Percentiles rank a stretch among this genome's conserved stretches.
Conservation (phyloP, 2,329 filamentous ascomycete species). For the Fusarium circinatum region DNA sequence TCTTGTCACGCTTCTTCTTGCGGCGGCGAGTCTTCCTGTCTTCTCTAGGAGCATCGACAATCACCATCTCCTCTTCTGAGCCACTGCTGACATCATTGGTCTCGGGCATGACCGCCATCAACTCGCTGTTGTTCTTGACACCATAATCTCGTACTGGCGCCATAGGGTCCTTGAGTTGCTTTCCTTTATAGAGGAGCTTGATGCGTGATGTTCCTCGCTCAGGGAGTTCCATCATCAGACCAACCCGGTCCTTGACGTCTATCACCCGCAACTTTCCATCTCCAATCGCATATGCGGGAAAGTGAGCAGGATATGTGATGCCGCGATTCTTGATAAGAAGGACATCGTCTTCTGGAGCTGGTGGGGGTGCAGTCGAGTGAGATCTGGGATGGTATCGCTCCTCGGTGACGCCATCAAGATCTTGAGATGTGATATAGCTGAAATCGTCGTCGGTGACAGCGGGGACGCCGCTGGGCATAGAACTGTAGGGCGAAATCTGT, state of each 20-base stretch:
- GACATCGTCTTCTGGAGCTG: conserved; percentile 71
- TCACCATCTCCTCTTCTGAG: conserved; percentile 57
- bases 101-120: conserved; percentile 61
- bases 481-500: conserved; percentile 63
- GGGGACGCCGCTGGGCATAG: conserved; percentile 60
- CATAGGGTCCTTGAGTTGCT: conserved; percentile 72
- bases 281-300: conserved; percentile 79
- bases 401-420: conserved; percentile 63
- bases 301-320: conserved; percentile 74
- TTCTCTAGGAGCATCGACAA: conserved; percentile 53
- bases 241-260: conserved; percentile 74
- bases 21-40: conserved; percentile 52
- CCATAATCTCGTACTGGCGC: conserved; percentile 69
- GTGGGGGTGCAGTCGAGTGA: conserved; percentile 47
- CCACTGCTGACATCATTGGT: conserved; percentile 49
- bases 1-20: conserved; percentile 56
- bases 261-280: conserved; percentile 75
- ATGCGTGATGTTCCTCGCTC: conserved; percentile 63
- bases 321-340: conserved; percentile 76
- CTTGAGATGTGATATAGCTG: conserved; percentile 84
- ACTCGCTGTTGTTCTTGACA: conserved; percentile 68
- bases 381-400: conserved; percentile 55
- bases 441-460: conserved; percentile 81
- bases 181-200: conserved; percentile 79
- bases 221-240: conserved; percentile 71